Evolutionary conservation across 1,139 yeast genomes (phyloP).

Genomic region (Scheffersomyces cryptocercus): DNA sequence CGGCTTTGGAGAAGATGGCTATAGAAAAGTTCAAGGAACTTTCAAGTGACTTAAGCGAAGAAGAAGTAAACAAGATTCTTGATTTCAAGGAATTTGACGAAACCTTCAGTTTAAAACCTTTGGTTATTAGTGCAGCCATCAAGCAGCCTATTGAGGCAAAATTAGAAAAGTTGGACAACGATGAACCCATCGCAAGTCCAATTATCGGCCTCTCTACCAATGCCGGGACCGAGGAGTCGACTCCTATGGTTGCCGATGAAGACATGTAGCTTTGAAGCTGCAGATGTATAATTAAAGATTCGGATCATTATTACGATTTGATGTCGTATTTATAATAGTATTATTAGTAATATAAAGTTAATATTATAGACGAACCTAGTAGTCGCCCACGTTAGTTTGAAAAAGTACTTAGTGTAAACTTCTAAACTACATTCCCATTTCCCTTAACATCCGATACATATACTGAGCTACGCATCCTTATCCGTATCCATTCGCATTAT

Average conservation of each 20-base stretch:
- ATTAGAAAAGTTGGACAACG: conserved; percentile 22
- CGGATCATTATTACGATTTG: too few species aligned
- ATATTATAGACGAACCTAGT: too few species aligned
- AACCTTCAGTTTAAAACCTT: conserved; percentile 43
- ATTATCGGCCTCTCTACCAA: conserved; percentile 13
- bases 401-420: too few species aligned
- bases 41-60: conserved; percentile 18
- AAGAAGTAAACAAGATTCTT: conserved; percentile 32
- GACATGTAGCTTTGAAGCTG: conserved; percentile 1
- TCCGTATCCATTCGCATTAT: neutral
- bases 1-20: conserved; percentile 56
- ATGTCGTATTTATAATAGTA: too few species aligned
- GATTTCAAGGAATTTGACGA: conserved; percentile 55
- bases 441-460: too few species aligned
- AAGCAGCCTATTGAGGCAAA: conserved; percentile 26
- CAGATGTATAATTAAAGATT: conserved; percentile 1
- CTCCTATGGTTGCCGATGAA: conserved; percentile 5
- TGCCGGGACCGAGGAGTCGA: conserved; percentile 10
- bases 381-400: too few species aligned
- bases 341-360: too few species aligned
- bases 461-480: too few species aligned
- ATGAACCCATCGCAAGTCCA: conserved; percentile 23
- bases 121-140: conserved; percentile 25
- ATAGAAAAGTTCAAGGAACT: conserved; percentile 32
- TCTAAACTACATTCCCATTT: too few species aligned